phyloP scores from a whole-genome alignment of 2,329 filamentous ascomycete genomes.

The Westerdykella ornata region DNA sequence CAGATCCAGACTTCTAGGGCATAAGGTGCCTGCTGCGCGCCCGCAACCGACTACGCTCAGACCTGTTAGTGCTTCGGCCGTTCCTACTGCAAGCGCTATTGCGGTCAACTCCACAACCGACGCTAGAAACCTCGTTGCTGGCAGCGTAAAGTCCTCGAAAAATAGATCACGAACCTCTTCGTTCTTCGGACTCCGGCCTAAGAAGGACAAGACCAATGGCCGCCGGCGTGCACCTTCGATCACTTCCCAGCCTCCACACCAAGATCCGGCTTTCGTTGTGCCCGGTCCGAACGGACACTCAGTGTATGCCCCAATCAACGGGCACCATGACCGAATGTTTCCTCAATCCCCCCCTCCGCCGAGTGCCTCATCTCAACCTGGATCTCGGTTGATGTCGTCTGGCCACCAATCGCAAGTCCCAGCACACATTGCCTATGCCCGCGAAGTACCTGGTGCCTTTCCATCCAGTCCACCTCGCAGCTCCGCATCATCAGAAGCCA shows the following conservation, averaged over 20 bases:
- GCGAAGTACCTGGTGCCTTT: constrained; percentile 36
- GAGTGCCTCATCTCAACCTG: constrained; percentile 36
- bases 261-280: constrained; percentile 42
- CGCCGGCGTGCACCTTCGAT: constrained; percentile 25
- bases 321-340: constrained; percentile 36
- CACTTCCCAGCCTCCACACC: constrained; percentile 22
- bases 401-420: constrained; percentile 26
- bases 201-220: constrained; percentile 24
- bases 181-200: constrained; percentile 25
- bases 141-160: constrained; percentile 33
- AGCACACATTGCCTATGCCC: constrained; percentile 24
- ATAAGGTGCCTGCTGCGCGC: constrained; percentile 24
- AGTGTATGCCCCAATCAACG: constrained; percentile 40
- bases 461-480: constrained; percentile 21
- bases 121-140: constrained; percentile 18
- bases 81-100: constrained; percentile 26
- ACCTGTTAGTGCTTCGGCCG: constrained; percentile 20
- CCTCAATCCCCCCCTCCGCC: constrained; percentile 33
- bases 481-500: constrained; percentile 10
- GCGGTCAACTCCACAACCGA: constrained; percentile 29
- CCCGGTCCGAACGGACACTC: constrained; percentile 44
- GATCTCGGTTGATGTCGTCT: constrained; percentile 38
- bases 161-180: constrained; percentile 23
- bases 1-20: constrained; percentile 58
- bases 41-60: constrained; percentile 15